phyloP scores from a whole-genome alignment of 1,284 basidiomycete species.

The Cutaneotrichosporon sp. region DNA sequence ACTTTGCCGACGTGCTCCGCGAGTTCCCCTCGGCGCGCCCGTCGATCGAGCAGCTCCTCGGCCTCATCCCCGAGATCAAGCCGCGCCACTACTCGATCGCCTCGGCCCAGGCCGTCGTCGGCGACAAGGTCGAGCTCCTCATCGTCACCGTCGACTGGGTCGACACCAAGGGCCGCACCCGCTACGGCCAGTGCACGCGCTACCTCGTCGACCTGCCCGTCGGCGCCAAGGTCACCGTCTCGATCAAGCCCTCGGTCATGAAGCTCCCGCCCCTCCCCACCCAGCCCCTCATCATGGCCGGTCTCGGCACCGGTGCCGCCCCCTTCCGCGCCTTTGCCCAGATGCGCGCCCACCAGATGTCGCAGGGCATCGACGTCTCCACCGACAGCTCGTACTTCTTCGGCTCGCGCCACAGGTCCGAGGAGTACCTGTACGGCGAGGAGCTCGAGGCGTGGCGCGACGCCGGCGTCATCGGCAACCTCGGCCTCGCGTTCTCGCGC shows the following conservation, averaged over 20 bases:
- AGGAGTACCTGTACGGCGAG: slow-evolving; percentile 86
- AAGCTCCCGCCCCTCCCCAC: slow-evolving; percentile 83
- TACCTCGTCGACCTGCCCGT: slow-evolving; percentile 82
- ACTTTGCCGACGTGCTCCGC: slow-evolving; percentile 84
- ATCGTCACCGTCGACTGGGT: slow-evolving; percentile 97
- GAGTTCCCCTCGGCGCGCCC: slow-evolving; percentile 80
- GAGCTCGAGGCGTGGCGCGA: slow-evolving; percentile 65
- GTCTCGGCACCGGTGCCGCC: slow-evolving; percentile 92
- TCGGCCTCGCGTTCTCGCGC: slow-evolving; percentile 95
- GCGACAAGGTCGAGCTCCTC: slow-evolving; percentile 88
- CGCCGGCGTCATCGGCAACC: slow-evolving; percentile 79
- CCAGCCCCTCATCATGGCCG: slow-evolving; percentile 97
- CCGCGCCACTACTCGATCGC: slow-evolving; percentile 99
- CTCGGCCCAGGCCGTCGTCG: slow-evolving; percentile 89
- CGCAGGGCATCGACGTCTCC: slow-evolving; percentile 77
- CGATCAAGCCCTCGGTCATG: slow-evolving; percentile 99
- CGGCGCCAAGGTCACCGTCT: slow-evolving; percentile 94
- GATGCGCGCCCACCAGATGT: slow-evolving; percentile 79
- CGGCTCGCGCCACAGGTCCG: slow-evolving; percentile 89
- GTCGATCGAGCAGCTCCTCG: slow-evolving; percentile 78
- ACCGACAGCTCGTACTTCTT: slow-evolving; percentile 95
- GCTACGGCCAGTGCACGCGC: slow-evolving; percentile 94
- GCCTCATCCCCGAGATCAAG: slow-evolving; percentile 89
- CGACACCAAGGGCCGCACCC: slow-evolving; percentile 71
- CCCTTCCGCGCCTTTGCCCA: slow-evolving; percentile 99